Conservation (phyloP, 2,329 filamentous ascomycete species). For the Xylaria sp. region DNA sequence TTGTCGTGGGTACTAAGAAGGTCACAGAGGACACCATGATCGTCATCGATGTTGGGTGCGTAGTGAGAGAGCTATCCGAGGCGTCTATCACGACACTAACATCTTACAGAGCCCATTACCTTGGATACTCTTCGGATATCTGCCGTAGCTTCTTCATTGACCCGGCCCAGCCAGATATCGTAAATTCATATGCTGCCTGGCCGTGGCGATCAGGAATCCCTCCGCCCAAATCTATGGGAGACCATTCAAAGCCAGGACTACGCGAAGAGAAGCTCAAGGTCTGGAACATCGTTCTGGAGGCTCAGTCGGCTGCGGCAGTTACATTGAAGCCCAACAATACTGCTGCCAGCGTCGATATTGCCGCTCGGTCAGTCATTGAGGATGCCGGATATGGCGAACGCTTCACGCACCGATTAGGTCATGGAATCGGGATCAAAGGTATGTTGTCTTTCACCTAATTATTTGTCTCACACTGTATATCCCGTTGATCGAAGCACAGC, state of each 20-base stretch:
- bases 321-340: conserved; percentile 63
- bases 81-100: conserved; percentile 29
- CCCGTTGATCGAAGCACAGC: conserved; percentile 49
- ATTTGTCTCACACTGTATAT: not conserved
- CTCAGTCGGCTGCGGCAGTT: conserved; percentile 65
- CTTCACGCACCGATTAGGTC: conserved; percentile 72
- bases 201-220: conserved; percentile 7
- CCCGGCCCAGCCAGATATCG: conserved; percentile 19
- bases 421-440: conserved; percentile 72
- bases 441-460: conserved; percentile 15
- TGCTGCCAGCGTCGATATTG: conserved; percentile 70
- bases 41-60: conserved; percentile 67
- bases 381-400: conserved; percentile 67
- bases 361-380: conserved; percentile 67
- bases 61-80: conserved; percentile 37
- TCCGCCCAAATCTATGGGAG: not conserved
- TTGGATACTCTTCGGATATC: conserved; percentile 72
- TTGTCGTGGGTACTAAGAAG: conserved; percentile 61
- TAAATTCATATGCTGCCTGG: conserved; percentile 3
- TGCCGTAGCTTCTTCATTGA: conserved; percentile 70
- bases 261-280: conserved; percentile 64
- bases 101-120: conserved; percentile 61
- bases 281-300: conserved; percentile 71
- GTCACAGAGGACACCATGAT: conserved; percentile 66
- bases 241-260: conserved; percentile 37